Base-by-base conservation (phyloP, 106 monocot genomes). In the Phalaenopsis aphrodite region DNA sequence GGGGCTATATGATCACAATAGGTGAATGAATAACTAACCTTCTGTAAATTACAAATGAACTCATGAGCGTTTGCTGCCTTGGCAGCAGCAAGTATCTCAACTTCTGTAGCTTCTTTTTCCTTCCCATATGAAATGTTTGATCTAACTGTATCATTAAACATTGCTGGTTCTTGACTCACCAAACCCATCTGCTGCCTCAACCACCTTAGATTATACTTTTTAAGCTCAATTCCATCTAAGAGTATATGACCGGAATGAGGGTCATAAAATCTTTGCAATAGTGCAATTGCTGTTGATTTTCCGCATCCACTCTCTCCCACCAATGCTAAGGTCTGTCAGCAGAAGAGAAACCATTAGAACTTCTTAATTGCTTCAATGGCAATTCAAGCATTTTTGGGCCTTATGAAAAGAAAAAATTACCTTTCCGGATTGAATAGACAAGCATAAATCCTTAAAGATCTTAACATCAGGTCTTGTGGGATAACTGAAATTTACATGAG, bases 261-360 rank as follows among this genome's bases (percentile, higher is more conserved):
- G 16, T 76, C 76, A 49, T 76, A 76, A 52, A 76, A 76, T 76
- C 76, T 47, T 17, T 76, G 48, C 12, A 76, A 23, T 3, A 76
- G 39, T 3, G 76, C 19, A 7, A 76, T 76, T 11, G 49, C 48
- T 5, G 76, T 76, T 8, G 76, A 76, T 76, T 76, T 76, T 76
- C 76, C 76, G 10, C 76, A 24, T 8, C 76, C 76, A 36, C 76
- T 76, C 49, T 76, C 76, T 15, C 76, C 76, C 5, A 76, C 76
- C 23, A 76, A 52, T 47, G 76, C 76, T 49, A 76, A 21, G 52
- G 76, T 76, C 76, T 76, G 49, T 58, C 17, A 58, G n/a, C 3
- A 58, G 0, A n/a, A 2, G 19, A 58, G 5, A 58, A 19, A 0
- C n/a, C 57, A 19, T 58, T 19, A n/a, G 3, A 18, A 58, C 16